Conservation (phyloP, 163 green algal genomes). For the Scenedesmus sp. region DNA sequence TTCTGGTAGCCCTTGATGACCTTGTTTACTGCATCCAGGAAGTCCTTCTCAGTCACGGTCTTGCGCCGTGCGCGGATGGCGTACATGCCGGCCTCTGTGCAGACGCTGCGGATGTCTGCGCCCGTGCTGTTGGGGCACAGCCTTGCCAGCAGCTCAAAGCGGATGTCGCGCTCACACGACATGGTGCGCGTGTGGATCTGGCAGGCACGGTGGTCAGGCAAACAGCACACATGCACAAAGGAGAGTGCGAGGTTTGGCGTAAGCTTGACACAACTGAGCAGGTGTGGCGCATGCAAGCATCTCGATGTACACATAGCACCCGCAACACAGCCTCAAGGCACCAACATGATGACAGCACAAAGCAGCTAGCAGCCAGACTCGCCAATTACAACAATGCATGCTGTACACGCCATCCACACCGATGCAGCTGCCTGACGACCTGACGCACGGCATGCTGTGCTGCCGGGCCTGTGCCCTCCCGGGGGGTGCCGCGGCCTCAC, state of each 20-base stretch:
- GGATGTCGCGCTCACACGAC: conserved; percentile 96
- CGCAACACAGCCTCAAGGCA: too few species aligned
- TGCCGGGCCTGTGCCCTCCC: background rate
- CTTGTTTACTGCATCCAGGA: conserved; percentile 99
- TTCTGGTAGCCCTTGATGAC: conserved; percentile 96
- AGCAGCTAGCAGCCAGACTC: too few species aligned
- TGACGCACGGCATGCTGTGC: background rate
- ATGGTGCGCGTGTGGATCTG: conserved; percentile 98
- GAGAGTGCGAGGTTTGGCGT: background rate
- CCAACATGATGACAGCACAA: too few species aligned
- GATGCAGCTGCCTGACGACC: background rate
- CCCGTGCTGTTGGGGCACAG: conserved; percentile 98
- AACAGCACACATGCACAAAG: background rate
- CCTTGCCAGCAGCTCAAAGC: conserved; percentile 96
- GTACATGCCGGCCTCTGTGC: conserved; percentile 99
- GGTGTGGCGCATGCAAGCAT: background rate
- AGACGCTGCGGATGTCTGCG: conserved; percentile 97
- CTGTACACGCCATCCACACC: background rate
- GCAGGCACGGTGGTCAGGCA: background rate
- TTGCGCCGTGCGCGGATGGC: conserved; percentile 93
- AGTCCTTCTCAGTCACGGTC: conserved; percentile 98
- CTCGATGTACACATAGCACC: too few species aligned
- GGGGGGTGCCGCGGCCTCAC: background rate
- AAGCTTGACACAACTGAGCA: background rate
- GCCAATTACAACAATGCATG: background rate